Base-by-base conservation (phyloP, 257 asterid species). In the Gynochthodes officinalis region DNA sequence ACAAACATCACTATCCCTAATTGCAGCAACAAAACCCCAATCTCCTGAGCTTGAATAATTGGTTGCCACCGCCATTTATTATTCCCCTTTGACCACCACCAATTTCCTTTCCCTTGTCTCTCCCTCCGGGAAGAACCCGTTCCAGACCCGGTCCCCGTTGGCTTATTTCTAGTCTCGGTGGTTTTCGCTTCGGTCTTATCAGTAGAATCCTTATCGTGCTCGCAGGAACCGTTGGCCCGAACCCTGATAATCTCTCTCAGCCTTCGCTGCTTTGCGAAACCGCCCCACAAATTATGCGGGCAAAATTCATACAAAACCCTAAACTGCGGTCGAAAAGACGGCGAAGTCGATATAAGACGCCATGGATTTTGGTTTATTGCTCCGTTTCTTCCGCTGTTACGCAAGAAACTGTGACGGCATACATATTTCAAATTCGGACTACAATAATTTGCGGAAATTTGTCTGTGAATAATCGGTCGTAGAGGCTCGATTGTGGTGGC, bases 1-100 rank as follows among this genome's bases (percentile, higher is more conserved):
- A 92, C 96, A 75, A 92, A 89, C 89, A 95, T 90, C 75, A 87
- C 96, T 66, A 95, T 85, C 79, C 97, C 96, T 40, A 92, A 87
- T 73, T 92, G 98, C 76, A 95, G 76, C 43, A 95, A 83, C 87
- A 93, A 77, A 78, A 90, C 89, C 49, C 96, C 96, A 70, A 95
- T 82, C 80, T 95, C 98, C 53, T 88, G 98, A 15, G 96, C 99
- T 68, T 89, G 96, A 66, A 92, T 76, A 52, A 95, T 85, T 19
- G 97, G 99, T 54, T 92, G 90, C 97, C 97, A 92, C 76, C 75
- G 82, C 99, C 97, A 94, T 66, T 82, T 87, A 65, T 79, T 85
- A 44, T 80, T 69, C 32, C 79, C 77, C 50, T 73, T 76, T 11
- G 78, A 76, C 78, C 79, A 79, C 95, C 95, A 90, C 95, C 89